phyloP scores from a whole-genome alignment of 169 alveolate genomes.

The Ichthyophthirius multifiliis region DNA sequence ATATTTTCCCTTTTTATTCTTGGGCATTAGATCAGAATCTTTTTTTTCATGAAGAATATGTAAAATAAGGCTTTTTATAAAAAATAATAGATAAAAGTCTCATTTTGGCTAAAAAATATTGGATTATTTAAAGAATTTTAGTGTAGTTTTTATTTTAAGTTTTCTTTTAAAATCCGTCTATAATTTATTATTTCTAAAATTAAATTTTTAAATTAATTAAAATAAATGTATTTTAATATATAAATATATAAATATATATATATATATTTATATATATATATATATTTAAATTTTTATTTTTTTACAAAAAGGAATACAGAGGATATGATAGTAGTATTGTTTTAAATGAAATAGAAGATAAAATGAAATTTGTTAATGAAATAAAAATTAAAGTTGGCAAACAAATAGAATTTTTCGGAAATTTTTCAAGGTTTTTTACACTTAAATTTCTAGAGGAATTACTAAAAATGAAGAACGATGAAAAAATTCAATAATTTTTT shows the following conservation, averaged over 20 bases:
- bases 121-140: slow-evolving; percentile 25
- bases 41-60: background rate
- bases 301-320: slow-evolving; percentile 8
- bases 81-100: background rate
- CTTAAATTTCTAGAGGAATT: slow-evolving; percentile 10
- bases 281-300: background rate
- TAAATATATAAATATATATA: too few relatives aligned
- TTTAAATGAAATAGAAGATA: background rate
- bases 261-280: background rate
- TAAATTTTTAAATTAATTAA: slow-evolving; percentile 17
- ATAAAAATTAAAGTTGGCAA: slow-evolving; percentile 1
- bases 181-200: background rate
- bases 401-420: slow-evolving; percentile 26
- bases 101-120: slow-evolving; percentile 6
- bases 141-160: slow-evolving; percentile 3
- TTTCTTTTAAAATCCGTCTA: slow-evolving; percentile 11
- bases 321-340: slow-evolving; percentile 29
- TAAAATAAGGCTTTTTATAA: background rate
- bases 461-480: background rate
- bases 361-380: slow-evolving; percentile 26
- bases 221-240: slow-evolving; percentile 14
- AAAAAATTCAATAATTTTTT: background rate
- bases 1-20: background rate
- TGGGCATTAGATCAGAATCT: background rate
- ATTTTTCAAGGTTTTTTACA: slow-evolving; percentile 24